phyloP scores from a whole-genome alignment of 164 flowering plant species.

The Umbilicus rupestris region DNA sequence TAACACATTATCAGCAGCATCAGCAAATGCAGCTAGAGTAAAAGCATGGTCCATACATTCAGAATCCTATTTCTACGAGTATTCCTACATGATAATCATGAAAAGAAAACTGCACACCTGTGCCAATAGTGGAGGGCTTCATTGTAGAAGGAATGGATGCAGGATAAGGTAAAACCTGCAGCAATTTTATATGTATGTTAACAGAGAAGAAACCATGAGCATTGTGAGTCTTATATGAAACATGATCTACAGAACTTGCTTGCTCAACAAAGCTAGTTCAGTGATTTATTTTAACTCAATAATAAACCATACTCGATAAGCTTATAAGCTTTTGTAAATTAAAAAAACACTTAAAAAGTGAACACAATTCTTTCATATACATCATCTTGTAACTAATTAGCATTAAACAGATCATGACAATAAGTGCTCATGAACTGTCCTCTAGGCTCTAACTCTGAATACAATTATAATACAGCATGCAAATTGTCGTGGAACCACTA shows the following conservation, averaged over 20 bases:
- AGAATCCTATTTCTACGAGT: not conserved
- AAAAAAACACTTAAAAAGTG: too few species aligned
- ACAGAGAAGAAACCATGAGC: too few species aligned
- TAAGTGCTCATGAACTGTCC: too few species aligned
- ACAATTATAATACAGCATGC: not conserved
- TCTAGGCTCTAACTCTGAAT: too few species aligned
- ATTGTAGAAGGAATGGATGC: not conserved
- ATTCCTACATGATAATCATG: too few species aligned
- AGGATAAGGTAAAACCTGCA: not conserved
- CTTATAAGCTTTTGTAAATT: too few species aligned
- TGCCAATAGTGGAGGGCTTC: not conserved
- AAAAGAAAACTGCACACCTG: not conserved
- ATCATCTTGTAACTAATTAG: too few species aligned
- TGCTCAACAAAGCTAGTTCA: not conserved
- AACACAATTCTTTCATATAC: too few species aligned
- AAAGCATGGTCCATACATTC: not conserved
- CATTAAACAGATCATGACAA: too few species aligned
- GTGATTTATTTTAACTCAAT: not conserved
- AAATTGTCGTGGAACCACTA: too few species aligned
- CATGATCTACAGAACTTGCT: not conserved
- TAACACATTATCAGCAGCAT: too few species aligned
- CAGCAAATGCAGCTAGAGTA: too few species aligned
- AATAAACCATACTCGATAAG: not conserved
- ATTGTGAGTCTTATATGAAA: not conserved
- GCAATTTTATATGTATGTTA: not conserved